Conservation (phyloP, 228 moss, liverwort and hornwort genomes). For the Sphagnum fallax region DNA sequence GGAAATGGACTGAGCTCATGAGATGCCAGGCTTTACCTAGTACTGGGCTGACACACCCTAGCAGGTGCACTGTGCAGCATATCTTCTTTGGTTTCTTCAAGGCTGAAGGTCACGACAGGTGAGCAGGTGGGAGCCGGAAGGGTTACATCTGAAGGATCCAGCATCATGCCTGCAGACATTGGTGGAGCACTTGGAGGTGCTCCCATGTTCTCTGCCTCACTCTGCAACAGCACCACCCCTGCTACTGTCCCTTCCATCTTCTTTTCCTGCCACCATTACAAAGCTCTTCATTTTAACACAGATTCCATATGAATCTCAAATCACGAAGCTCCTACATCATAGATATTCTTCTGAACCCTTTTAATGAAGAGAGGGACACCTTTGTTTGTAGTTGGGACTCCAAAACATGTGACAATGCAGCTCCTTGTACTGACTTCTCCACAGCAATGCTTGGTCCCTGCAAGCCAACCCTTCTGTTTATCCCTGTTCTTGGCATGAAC, state of each 20-base stretch:
- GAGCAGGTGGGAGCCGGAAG: conserved; percentile 20
- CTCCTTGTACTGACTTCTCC: conserved; percentile 15
- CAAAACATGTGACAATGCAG: not conserved
- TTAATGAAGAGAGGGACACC: not conserved
- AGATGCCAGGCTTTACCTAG: conserved; percentile 29
- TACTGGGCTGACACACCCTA: conserved; percentile 41
- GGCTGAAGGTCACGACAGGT: conserved; percentile 58
- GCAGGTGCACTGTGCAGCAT: conserved; percentile 29
- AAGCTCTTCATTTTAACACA: not conserved
- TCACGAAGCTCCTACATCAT: too few relatives aligned
- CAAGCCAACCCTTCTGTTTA: not conserved
- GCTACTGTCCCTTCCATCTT: conserved; percentile 18
- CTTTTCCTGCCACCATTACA: conserved; percentile 12
- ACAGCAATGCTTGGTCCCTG: conserved; percentile 27
- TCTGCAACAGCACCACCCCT: conserved; percentile 31
- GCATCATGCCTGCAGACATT: conserved; percentile 84
- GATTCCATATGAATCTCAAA: too few relatives aligned
- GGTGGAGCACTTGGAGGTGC: conserved; percentile 97
- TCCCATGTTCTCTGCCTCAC: conserved; percentile 73
- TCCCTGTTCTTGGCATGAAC: too few relatives aligned
- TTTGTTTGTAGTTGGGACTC: conserved; percentile 22
- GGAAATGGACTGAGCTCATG: too few relatives aligned
- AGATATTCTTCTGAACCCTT: too few relatives aligned
- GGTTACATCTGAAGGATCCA: conserved; percentile 37
- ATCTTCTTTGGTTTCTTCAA: conserved; percentile 19